Evolutionary conservation across 495 filamentous ascomycete genomes (phyloP), one percentile per base, ranked within the genome.

Genomic region (Penicillium canariense): DNA sequence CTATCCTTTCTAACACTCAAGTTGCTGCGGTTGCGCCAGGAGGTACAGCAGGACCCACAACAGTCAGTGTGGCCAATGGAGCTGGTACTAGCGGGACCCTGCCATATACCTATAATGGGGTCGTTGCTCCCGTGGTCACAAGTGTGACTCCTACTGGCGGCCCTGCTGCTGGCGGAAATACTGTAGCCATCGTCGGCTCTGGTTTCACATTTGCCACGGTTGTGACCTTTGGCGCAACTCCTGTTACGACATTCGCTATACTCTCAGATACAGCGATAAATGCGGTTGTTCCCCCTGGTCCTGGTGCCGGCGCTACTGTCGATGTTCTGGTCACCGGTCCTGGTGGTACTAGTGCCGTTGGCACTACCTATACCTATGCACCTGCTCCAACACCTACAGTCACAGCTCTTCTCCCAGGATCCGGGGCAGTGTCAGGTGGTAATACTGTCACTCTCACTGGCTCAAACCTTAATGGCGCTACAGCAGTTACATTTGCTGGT

Each of bases 91-190:
- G 49, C 30, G 25, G 26, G 5, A 42, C 35, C 42, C 49, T 26
- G 39, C 35, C 43, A 28, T 46, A 46, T 18, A 46, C 43, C 12
- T 27, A 27, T 31, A 46, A 40, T 40, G 38, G 12, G 12, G 14
- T 31, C 10, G 15, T 12, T 11, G 2, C 27, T 31, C 43, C 43
- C 26, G 12, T 28, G 1, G 43, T 46, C 15, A 52, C 2, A 23
- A 1, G 14, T 22, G 25, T 52, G n/a, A 34, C 7, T n/a, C 49
- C 49, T 12, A 42, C 5, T 15, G 42, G 14, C 36, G 49, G 49
- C 27, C 25, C 49, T 18, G 25, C 35, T 20, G 36, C 38, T 2
- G 49, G 49, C 11, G 49, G 49, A 22, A 52, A 52, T 32, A 43
- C 28, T n/a, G 27, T 43, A n/a, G 17, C 15, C 9, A 12, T 46